Evolutionary conservation across 177 flowering plant genomes (phyloP), one percentile per base, ranked within the genome.

Genomic region (Vitis hybrid): DNA sequence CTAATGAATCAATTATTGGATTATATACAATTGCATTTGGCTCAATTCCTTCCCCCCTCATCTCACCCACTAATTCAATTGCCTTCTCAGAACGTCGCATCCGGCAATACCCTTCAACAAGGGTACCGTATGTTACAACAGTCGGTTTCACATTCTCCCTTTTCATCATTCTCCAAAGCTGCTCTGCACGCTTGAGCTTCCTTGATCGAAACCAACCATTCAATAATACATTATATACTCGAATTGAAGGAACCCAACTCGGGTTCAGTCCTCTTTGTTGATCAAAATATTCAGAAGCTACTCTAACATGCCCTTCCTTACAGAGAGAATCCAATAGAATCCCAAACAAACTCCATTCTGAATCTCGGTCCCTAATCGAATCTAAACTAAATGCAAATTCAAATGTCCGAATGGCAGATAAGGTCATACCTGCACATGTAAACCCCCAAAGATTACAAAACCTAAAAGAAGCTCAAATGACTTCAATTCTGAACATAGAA

Each of bases 41-140:
- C 62, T 84, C 84, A 67, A 94, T 75, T 65, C 89, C 93, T 60
- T 76, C 82, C 52, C 46, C 68, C 74, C 75, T 85, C 95, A 92
- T 81, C 70, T 77, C 77, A 32, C 54, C 49, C 86, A 92, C 82
- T 72, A 94, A 71, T 24, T 83, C 90, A 59, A 90, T 83, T 6
- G 95, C 98, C 73, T 65, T 82, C 69, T 91, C 91, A 48, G 81
- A 85, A 40, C 86, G 82, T 11, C 85, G 72, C 94, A 83, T 83
- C 65, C 88, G 58, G 63, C 98, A 91, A 58, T 88, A 92, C 52
- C 98, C 97, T 82, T 91, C 95, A 17, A 91, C 82, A 66, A 90
- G 83, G 13, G 92, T 91, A n/a, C 93, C 97, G 70, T 87, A 94
- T 17, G 97, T 90, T 27, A 90, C 95, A 73, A 88, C 86, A 63